These are phyloP conservation scores for Picea mariana DNA, from an alignment of 83 land plant species.

Conservation along the genomic window DNA sequence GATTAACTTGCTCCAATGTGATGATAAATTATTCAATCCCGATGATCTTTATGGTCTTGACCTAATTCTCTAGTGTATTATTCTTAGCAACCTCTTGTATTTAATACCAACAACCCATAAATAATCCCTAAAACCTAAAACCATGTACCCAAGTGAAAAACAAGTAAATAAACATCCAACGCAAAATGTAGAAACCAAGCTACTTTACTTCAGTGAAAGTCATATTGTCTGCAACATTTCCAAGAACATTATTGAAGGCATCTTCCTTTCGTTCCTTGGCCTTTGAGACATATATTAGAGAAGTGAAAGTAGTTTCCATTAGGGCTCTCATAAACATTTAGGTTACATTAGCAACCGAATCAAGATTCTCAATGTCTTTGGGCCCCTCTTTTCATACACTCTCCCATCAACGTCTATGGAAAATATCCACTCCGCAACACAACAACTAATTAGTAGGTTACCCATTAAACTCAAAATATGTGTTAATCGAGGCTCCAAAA, in stretches of 20 bases:
- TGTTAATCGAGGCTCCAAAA: too few species aligned
- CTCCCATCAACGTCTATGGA: slow-evolving; percentile 18
- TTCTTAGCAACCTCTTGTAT: neutral
- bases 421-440: too few species aligned
- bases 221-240: neutral
- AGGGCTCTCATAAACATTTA: slow-evolving; percentile 15
- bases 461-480: too few species aligned
- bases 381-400: slow-evolving; percentile 19
- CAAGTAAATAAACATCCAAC: neutral
- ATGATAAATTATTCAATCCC: slow-evolving; percentile 10
- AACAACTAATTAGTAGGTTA: too few species aligned
- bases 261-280: neutral
- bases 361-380: slow-evolving; percentile 4
- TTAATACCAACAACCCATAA: neutral
- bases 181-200: too few species aligned
- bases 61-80: neutral
- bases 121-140: too few species aligned
- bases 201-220: neutral
- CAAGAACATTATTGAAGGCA: neutral
- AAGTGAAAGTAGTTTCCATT: neutral
- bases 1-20: slow-evolving; percentile 17
- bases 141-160: neutral
- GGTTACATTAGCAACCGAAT: slow-evolving; percentile 15
- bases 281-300: neutral
- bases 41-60: neutral